Conservation (phyloP, 371 early-diverging fungal species). For the Apophysomyces trapeziformis region DNA sequence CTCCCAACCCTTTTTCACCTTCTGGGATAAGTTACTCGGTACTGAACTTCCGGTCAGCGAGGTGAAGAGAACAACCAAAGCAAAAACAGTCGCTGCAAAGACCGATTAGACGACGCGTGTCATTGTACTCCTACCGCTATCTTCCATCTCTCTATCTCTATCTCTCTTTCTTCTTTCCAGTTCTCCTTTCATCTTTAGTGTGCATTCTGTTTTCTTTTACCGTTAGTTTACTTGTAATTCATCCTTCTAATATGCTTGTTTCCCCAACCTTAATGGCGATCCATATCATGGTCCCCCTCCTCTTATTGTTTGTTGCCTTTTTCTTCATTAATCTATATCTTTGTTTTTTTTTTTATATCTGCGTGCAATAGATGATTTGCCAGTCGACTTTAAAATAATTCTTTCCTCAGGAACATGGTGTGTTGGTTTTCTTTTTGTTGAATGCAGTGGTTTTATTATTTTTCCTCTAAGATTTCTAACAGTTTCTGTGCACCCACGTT, state of each 20-base stretch:
- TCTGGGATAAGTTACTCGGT: conserved; percentile 72
- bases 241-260: conserved; percentile 3
- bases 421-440: not conserved
- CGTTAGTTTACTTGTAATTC: conserved; percentile 4
- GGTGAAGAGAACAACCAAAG: conserved; percentile 26
- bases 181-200: not conserved
- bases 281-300: not conserved
- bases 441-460: not conserved
- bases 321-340: conserved; percentile 1
- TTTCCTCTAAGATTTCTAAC: conserved; percentile 26
- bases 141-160: no score
- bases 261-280: not conserved
- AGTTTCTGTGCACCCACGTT: conserved; percentile 44
- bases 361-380: no score
- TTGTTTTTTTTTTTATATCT: not conserved
- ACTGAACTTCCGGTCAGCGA: conserved; percentile 30
- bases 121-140: not conserved
- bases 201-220: not conserved
- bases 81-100: conserved; percentile 1
- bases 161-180: not conserved
- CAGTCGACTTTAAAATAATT: no score
- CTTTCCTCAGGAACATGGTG: no score
- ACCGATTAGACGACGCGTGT: not conserved
- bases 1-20: conserved; percentile 72
- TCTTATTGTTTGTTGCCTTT: not conserved